Evolutionary conservation across 2,329 filamentous ascomycete species (phyloP).

Genomic region (Hypoxylon sp.): DNA sequence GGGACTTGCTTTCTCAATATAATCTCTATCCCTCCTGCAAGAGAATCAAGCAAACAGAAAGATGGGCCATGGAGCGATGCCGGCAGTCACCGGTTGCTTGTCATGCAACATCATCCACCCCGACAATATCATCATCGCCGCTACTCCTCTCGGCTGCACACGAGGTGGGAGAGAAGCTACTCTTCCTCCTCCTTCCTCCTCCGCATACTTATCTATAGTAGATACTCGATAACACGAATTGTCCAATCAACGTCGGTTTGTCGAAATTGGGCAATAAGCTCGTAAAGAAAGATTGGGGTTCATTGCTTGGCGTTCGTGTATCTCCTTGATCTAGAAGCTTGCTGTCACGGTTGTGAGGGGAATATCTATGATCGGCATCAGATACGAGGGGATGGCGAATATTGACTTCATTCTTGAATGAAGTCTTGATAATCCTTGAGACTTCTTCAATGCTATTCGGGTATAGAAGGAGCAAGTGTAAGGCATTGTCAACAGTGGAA

Average conservation of each 20-base stretch:
- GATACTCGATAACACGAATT: constrained; percentile 28
- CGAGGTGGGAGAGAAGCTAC: constrained; percentile 6
- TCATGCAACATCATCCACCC: constrained; percentile 28
- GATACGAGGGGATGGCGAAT: neutral
- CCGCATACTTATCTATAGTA: constrained; percentile 7
- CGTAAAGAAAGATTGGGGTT: constrained; percentile 4
- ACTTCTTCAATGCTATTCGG: neutral
- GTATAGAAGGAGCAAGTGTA: neutral
- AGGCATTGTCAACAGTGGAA: constrained; percentile 13
- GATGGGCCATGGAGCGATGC: constrained; percentile 17
- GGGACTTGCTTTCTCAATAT: constrained; percentile 3
- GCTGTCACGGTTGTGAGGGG: neutral
- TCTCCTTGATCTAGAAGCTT: constrained; percentile 38
- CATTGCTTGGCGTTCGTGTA: constrained; percentile 25
- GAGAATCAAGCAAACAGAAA: neutral
- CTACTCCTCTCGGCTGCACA: constrained; percentile 12
- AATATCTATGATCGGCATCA: constrained; percentile 12
- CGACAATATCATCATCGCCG: constrained; percentile 35
- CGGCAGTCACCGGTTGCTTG: constrained; percentile 12
- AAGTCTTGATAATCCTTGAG: neutral
- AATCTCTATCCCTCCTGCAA: neutral
- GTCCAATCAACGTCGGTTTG: constrained; percentile 29
- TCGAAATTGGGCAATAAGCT: constrained; percentile 17
- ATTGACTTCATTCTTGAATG: neutral
- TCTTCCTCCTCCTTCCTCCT: neutral